A percentile compares a stretch with the other conserved stretches of the same genome.
Conservation (phyloP, 2,329 filamentous ascomycete species). For the Sporothrix pallida region DNA sequence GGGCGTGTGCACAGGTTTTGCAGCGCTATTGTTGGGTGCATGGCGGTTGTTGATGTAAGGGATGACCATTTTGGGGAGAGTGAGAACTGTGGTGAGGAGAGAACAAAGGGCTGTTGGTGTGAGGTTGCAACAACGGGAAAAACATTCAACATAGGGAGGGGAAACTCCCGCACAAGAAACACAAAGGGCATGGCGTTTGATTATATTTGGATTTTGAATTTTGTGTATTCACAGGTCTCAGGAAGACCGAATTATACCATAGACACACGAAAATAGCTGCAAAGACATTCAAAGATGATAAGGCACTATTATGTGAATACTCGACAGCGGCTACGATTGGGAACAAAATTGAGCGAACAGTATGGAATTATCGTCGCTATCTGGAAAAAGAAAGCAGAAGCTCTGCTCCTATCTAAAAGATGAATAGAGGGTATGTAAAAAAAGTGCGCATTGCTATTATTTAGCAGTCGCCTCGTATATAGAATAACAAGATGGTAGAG, state of each 20-base stretch:
- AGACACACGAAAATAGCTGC: neutral
- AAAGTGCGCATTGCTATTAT: slow-evolving; percentile 1
- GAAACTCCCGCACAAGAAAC: neutral
- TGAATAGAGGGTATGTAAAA: neutral
- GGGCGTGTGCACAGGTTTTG: slow-evolving; percentile 75
- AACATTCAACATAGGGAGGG: neutral
- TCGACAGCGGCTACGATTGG: too few relatives aligned
- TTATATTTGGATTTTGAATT: neutral
- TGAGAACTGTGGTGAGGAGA: neutral
- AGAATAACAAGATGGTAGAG: neutral
- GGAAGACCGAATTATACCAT: neutral
- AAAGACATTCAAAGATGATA: neutral
- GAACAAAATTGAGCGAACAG: neutral
- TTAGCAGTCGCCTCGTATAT: slow-evolving; percentile 15
- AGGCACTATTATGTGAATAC: neutral
- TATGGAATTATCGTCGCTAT: slow-evolving; percentile 7
- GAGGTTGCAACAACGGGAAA: neutral
- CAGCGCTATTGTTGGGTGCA: slow-evolving; percentile 70
- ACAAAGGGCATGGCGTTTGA: slow-evolving; percentile 14
- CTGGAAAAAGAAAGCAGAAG: slow-evolving; percentile 19
- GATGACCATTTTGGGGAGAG: neutral
- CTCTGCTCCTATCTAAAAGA: slow-evolving; percentile 18
- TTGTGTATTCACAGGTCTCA: too few relatives aligned
- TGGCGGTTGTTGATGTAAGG: slow-evolving; percentile 70
- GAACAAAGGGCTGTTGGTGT: too few relatives aligned